A percentile compares a stretch with the other conserved stretches of the same genome.
phyloP scores from a whole-genome alignment of 768 basidiomycete genomes.

The Leccinum variicolor region DNA sequence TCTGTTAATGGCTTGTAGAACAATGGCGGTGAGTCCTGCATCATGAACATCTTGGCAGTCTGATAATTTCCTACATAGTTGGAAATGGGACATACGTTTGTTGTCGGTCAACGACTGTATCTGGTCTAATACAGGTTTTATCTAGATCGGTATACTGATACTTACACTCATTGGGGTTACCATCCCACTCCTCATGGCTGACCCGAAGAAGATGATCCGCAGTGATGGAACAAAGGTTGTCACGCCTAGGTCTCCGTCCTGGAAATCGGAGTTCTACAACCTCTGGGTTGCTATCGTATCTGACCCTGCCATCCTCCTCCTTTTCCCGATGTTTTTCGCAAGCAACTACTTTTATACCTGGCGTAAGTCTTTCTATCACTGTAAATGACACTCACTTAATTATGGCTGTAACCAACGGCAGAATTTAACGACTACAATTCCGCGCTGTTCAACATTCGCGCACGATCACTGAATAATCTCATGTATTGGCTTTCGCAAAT shows the following conservation, averaged over 20 bases:
- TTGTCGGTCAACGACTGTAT: not conserved
- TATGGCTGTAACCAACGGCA: slow-evolving; percentile 26
- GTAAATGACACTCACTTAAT: not conserved
- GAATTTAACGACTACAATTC: slow-evolving; percentile 80
- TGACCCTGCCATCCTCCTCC: slow-evolving; percentile 68
- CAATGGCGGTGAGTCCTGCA: slow-evolving; percentile 26
- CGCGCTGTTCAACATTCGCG: slow-evolving; percentile 77
- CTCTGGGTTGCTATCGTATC: slow-evolving; percentile 64
- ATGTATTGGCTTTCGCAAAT: slow-evolving; percentile 82
- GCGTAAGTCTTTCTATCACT: slow-evolving; percentile 45
- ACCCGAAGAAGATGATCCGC: slow-evolving; percentile 70
- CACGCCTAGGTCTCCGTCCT: slow-evolving; percentile 63
- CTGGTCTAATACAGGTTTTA: not conserved
- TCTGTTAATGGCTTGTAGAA: slow-evolving; percentile 16
- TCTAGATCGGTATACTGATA: slow-evolving; percentile 70
- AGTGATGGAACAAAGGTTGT: slow-evolving; percentile 70
- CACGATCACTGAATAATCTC: slow-evolving; percentile 72
- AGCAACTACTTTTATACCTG: slow-evolving; percentile 87
- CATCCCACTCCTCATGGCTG: slow-evolving; percentile 67
- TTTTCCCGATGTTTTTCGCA: slow-evolving; percentile 87
- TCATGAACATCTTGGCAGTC: not conserved
- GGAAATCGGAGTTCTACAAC: slow-evolving; percentile 71
- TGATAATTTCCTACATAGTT: slow-evolving; percentile 36
- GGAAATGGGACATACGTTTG: slow-evolving; percentile 74
- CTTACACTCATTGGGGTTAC: slow-evolving; percentile 66